A percentile compares a stretch with the other conserved stretches of the same genome.
Conservation (phyloP, 768 basidiomycete genomes). For the Psilocybe cyanescens region DNA sequence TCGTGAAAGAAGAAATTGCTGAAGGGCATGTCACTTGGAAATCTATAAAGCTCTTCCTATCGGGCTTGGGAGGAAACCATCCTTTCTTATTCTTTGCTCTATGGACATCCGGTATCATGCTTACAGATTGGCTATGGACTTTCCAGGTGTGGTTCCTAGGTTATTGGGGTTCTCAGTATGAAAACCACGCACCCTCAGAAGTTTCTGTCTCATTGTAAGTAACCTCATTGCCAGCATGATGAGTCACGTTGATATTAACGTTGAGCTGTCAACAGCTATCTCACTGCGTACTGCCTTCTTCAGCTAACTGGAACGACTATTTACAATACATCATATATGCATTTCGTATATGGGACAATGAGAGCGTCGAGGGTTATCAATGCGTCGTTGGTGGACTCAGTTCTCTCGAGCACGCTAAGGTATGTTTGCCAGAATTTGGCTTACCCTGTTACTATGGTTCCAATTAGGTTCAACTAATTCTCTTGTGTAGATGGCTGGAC, state of each 20-base stretch:
- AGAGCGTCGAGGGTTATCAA: constrained; percentile 16
- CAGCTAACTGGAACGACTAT: not conserved
- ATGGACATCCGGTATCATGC: constrained; percentile 18
- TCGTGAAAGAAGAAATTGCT: constrained; percentile 63
- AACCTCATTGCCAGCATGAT: not conserved
- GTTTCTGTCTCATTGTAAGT: constrained; percentile 42
- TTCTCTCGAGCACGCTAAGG: constrained; percentile 20
- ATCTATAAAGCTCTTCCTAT: constrained; percentile 39
- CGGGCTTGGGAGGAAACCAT: constrained; percentile 36
- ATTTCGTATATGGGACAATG: constrained; percentile 12
- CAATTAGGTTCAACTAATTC: not conserved
- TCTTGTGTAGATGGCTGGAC: constrained; percentile 34
- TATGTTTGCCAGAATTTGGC: not conserved
- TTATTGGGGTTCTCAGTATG: constrained; percentile 49
- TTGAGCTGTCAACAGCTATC: not conserved
- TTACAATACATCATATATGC: constrained; percentile 1
- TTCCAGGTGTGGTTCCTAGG: constrained; percentile 47
- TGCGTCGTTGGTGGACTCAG: constrained; percentile 11
- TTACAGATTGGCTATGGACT: constrained; percentile 28
- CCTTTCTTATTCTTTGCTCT: constrained; percentile 35
- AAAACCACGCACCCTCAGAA: constrained; percentile 29
- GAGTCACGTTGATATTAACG: constrained; percentile 5
- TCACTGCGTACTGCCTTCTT: constrained; percentile 2
- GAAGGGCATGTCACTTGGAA: constrained; percentile 30
- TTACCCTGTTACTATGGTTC: constrained; percentile 17